Base-by-base conservation (phyloP, 2,329 filamentous ascomycete genomes). In the Cladobotryum mycophilum region DNA sequence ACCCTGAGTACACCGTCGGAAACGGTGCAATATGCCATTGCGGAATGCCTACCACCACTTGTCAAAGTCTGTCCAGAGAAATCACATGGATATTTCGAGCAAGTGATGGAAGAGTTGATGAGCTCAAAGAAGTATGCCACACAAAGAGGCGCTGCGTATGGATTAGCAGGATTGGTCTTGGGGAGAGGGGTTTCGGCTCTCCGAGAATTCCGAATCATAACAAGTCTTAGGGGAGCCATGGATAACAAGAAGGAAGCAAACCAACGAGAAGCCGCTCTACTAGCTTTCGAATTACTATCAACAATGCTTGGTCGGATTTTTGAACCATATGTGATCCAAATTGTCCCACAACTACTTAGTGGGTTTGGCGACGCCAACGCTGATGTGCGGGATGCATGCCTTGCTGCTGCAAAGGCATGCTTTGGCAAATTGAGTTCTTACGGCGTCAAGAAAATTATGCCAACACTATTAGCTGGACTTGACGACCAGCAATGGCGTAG, bases 401-500 rank as follows among this genome's bases (percentile, higher is more conserved):
- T 97, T 38, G 91, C 95, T 56, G 89, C 93, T 35, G 87, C 93
- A 45, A 97, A 96, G 72, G 87, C 90, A 11, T 96, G 89, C 67
- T 99, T 99, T 69, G 85, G 89, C 5, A 91, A 85, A 59, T 73
- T 99, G 50, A 97, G 90, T 70, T 97, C 93, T 0, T 99, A 88
- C 61, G 93, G 93, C 67, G 95, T 99, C 53, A 95, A 96, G 71
- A 81, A 93, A 64, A 91, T 99, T 56, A 75, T 99, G 57, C 93
- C 93, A 3, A 96, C 88, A 12, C 79, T 99, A 7, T 79, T 99
- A 2, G 85, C 93, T 57, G 93, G 95, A 52, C 81, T 99, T 9
- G 91, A 97, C 56, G 93, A 99, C 57, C 83, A 88, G 48, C 92
- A 97, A 67, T 99, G 93, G 93, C 86, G 93, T 63, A 97, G 90